Conservation (phyloP, 2,329 filamentous ascomycete genomes). For the Trichoderma lentiforme region DNA sequence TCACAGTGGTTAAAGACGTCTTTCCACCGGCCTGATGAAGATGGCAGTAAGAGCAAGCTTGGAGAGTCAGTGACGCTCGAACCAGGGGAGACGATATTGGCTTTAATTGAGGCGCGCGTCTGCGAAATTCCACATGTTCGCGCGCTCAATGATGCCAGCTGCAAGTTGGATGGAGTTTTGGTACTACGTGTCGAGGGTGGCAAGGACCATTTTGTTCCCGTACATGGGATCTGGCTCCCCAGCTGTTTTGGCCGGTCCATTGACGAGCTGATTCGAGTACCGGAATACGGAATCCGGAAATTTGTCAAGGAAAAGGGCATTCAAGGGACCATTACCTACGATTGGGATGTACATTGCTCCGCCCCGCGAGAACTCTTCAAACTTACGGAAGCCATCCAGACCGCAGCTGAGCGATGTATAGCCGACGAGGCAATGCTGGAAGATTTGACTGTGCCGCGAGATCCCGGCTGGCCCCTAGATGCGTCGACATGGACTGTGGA, state of each 20-base stretch:
- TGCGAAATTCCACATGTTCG: slow-evolving; percentile 61
- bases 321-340: slow-evolving; percentile 51
- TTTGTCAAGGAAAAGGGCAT: slow-evolving; percentile 41
- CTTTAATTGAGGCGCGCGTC: slow-evolving; percentile 66
- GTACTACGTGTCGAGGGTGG: slow-evolving; percentile 81
- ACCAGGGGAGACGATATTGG: slow-evolving; percentile 77
- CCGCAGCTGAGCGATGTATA: slow-evolving; percentile 52
- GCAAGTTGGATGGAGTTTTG: slow-evolving; percentile 76
- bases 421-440: slow-evolving; percentile 63
- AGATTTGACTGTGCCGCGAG: slow-evolving; percentile 47
- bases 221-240: slow-evolving; percentile 74
- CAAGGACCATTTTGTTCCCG: slow-evolving; percentile 85
- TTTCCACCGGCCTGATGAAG: slow-evolving; percentile 49
- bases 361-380: slow-evolving; percentile 87
- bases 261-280: slow-evolving; percentile 83
- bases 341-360: slow-evolving; percentile 65
- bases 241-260: slow-evolving; percentile 81
- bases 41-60: slow-evolving; percentile 30
- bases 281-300: slow-evolving; percentile 70
- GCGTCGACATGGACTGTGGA: slow-evolving; percentile 34
- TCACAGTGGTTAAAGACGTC: slow-evolving; percentile 66
- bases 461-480: slow-evolving; percentile 61
- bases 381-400: slow-evolving; percentile 75
- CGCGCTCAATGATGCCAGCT: slow-evolving; percentile 65
- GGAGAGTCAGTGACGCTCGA: slow-evolving; percentile 63